A percentile compares a stretch with the other conserved stretches of the same genome.
These are phyloP conservation scores for Ustilago hordei DNA, from an alignment of 1,284 basidiomycete species.

Conservation along the genomic window DNA sequence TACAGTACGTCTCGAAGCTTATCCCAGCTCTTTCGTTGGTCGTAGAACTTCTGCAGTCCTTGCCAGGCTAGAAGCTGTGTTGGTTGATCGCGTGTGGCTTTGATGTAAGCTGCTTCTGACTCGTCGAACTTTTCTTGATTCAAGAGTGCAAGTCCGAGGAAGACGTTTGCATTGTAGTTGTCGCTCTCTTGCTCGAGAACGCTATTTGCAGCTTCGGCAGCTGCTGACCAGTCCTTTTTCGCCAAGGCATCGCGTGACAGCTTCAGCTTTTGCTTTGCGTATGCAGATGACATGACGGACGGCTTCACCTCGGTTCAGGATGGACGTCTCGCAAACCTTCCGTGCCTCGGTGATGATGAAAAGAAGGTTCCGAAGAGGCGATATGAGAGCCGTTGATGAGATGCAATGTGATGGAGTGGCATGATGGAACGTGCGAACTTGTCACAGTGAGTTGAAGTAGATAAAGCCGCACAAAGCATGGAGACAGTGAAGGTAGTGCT, in stretches of 20 bases:
- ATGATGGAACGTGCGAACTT: constrained; percentile 12
- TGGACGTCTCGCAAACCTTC: background rate
- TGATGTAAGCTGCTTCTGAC: constrained; percentile 64
- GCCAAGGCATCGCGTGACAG: constrained; percentile 58
- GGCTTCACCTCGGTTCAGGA: background rate
- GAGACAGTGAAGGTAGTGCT: too few species aligned
- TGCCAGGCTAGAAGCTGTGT: constrained; percentile 69
- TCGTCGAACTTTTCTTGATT: constrained; percentile 50
- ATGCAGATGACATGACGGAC: constrained; percentile 44
- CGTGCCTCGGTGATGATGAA: constrained; percentile 1
- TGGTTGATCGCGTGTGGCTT: constrained; percentile 68
- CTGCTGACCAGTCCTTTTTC: constrained; percentile 54
- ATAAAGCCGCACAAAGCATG: too few species aligned
- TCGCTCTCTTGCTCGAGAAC: constrained; percentile 61
- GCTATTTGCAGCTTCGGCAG: constrained; percentile 41
- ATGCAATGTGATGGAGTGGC: constrained; percentile 10
- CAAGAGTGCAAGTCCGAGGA: constrained; percentile 59
- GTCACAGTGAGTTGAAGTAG: too few species aligned
- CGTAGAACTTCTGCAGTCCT: constrained; percentile 70
- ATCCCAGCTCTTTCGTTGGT: constrained; percentile 65
- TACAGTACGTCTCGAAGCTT: constrained; percentile 60
- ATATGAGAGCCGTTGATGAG: background rate
- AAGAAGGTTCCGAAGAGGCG: constrained; percentile 1
- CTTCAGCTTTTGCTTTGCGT: constrained; percentile 62
- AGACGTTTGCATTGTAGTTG: constrained; percentile 68